Evolutionary conservation across 2,329 filamentous ascomycete genomes (phyloP).

Genomic region (Aspergillus niger): DNA sequence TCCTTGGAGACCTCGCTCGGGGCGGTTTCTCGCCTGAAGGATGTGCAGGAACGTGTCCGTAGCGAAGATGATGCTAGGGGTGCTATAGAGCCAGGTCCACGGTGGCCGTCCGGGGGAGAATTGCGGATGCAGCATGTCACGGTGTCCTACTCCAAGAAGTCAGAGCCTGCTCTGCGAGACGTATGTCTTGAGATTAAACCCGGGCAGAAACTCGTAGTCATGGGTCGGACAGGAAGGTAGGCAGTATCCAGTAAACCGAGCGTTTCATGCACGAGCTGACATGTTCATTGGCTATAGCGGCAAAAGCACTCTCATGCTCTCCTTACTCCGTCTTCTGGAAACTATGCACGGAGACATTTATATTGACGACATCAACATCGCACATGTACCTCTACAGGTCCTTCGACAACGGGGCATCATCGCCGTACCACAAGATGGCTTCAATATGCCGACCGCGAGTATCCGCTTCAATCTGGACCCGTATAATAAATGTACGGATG

Average conservation of each 20-base stretch:
- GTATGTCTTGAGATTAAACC: neutral
- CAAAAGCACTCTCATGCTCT: conserved; percentile 2
- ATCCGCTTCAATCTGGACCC: conserved; percentile 7
- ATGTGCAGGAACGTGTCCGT: neutral
- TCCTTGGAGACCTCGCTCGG: conserved; percentile 56
- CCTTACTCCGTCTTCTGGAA: neutral
- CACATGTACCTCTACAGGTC: neutral
- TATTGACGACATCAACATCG: neutral
- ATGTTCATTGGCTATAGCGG: neutral
- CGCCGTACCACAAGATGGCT: conserved; percentile 8
- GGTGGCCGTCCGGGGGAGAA: neutral
- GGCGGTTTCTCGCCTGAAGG: conserved; percentile 38
- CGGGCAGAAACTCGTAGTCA: neutral
- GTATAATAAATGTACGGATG: neutral
- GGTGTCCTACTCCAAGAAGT: neutral
- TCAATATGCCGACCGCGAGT: neutral
- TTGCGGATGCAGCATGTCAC: neutral
- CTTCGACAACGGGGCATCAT: conserved; percentile 1
- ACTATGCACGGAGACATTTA: neutral
- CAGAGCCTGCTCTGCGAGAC: neutral
- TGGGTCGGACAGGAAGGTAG: conserved; percentile 10
- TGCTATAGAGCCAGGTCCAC: neutral
- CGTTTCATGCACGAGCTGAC: neutral
- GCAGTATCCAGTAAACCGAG: neutral
- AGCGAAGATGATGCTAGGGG: neutral